Percentiles rank a stretch among this genome's conserved stretches.
Conservation (phyloP, 768 basidiomycete species). For the Boletus insuetus region DNA sequence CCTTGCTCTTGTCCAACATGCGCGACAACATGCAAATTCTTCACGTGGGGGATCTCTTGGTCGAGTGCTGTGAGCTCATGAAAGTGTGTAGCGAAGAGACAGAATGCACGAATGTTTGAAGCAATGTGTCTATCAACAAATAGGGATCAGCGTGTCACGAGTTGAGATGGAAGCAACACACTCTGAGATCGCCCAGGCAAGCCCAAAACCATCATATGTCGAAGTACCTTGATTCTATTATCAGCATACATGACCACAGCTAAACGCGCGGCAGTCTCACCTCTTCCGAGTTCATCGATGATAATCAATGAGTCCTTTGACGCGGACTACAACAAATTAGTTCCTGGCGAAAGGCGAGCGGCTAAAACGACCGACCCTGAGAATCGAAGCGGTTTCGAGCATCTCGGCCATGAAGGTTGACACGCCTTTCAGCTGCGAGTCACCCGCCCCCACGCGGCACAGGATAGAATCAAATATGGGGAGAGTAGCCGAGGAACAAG, state of each 20-base stretch:
- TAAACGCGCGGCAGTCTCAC: constrained; percentile 33
- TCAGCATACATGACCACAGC: not conserved
- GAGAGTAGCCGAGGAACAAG: constrained; percentile 78
- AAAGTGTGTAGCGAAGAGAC: constrained; percentile 97
- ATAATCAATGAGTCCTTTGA: constrained; percentile 92
- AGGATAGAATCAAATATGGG: constrained; percentile 96
- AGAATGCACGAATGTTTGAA: constrained; percentile 87
- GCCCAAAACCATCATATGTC: constrained; percentile 95
- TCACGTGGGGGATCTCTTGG: constrained; percentile 81
- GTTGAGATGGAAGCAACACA: constrained; percentile 34
- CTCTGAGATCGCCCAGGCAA: constrained; percentile 99
- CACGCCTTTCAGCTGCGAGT: constrained; percentile 96
- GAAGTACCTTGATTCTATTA: constrained; percentile 64
- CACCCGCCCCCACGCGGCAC: constrained; percentile 95
- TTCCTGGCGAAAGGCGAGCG: not conserved
- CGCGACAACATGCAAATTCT: constrained; percentile 94
- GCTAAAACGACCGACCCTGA: constrained; percentile 55
- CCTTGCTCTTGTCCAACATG: constrained; percentile 63
- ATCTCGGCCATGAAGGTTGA: constrained; percentile 99
- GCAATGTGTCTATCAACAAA: constrained; percentile 73
- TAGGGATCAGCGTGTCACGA: not conserved
- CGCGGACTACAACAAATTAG: constrained; percentile 59
- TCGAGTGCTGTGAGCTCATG: constrained; percentile 94
- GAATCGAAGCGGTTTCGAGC: constrained; percentile 96
- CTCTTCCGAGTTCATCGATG: constrained; percentile 95